A percentile compares a stretch with the other conserved stretches of the same genome.
Evolutionary conservation across 306 rosid genomes (phyloP).

Genomic region (Pachyrhizus erosus): DNA sequence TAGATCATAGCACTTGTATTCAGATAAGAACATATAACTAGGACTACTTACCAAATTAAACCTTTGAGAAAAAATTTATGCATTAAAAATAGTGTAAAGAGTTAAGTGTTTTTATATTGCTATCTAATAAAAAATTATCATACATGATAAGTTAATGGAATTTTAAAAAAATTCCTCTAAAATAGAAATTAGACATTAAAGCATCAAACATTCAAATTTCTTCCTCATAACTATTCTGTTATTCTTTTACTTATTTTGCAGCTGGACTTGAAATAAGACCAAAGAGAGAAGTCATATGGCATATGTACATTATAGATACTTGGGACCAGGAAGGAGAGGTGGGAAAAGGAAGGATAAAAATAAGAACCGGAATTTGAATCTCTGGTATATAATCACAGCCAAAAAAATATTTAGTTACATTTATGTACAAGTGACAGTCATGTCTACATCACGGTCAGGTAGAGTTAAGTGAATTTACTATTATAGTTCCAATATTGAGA

Average conservation of each 20-base stretch:
- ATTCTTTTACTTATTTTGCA: slow-evolving; percentile 1
- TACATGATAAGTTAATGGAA: no score
- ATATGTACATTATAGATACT: neutral
- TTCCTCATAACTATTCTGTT: neutral
- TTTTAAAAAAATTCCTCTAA: no score
- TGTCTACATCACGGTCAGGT: neutral
- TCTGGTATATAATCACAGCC: neutral
- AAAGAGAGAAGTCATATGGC: neutral
- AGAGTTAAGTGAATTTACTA: slow-evolving; percentile 15
- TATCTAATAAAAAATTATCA: no score
- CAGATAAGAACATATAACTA: neutral
- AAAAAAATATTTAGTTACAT: neutral
- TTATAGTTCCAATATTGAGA: slow-evolving; percentile 35
- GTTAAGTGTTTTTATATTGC: no score
- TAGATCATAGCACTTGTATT: neutral
- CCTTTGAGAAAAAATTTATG: neutral
- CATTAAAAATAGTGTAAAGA: no score
- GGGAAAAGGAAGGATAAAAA: neutral
- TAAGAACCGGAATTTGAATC: neutral
- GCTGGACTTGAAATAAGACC: neutral
- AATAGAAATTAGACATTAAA: neutral
- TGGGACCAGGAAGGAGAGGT: neutral
- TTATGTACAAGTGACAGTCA: neutral
- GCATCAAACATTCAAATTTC: neutral
- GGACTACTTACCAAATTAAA: neutral